Base-by-base conservation (phyloP, 2,329 filamentous ascomycete genomes). In the Aaosphaeria pasadenensis region DNA sequence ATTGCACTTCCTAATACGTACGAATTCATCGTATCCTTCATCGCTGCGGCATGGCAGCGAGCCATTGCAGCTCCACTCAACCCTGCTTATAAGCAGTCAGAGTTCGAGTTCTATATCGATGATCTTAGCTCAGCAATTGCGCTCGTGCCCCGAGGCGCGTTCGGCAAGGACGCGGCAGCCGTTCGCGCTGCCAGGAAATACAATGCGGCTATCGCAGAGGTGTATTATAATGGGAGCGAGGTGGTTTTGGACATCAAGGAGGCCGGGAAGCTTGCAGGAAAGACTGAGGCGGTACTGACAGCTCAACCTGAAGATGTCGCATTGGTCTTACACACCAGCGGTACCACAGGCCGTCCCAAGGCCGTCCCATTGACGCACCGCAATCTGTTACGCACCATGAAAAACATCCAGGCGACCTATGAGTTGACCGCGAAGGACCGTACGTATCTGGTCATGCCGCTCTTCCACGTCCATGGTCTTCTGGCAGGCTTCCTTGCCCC, bases 101-200 rank as follows among this genome's bases (percentile, higher is more conserved):
- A 95, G 70, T 94, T 92, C 67, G 89, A 94, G 69, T 95, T 95
- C 72, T 95, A 94, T 71, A 92, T 95, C 62, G 86, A 91, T 55
- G 89, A 95, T 66, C 78, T 95, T 59, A 88, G 85, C 65, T 92
- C 89, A 5, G 86, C 86, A 32, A 75, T 95, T 50, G 82, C 90
- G 31, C 77, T 95, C 33, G 86, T 95, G 7, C 89, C 89, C 9
- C 78, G 77, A 57, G 89, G 88, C 11, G 82, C 85, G 11, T 88
- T 83, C 60, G 76, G 77, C 7, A 78, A 84, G 57, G 76, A 85
- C 64, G 84, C 83, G 7, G 81, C 88, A 9, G 88, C 87, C 29
- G 87, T 94, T 30, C 81, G 83, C 62, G 89, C 89, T 1, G 89
- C 89, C 6, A 78, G 82, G 60, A 89, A 85, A 74, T 91, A 89